Conservation (phyloP, 257 asterid species). For the Penstemon eatonii region DNA sequence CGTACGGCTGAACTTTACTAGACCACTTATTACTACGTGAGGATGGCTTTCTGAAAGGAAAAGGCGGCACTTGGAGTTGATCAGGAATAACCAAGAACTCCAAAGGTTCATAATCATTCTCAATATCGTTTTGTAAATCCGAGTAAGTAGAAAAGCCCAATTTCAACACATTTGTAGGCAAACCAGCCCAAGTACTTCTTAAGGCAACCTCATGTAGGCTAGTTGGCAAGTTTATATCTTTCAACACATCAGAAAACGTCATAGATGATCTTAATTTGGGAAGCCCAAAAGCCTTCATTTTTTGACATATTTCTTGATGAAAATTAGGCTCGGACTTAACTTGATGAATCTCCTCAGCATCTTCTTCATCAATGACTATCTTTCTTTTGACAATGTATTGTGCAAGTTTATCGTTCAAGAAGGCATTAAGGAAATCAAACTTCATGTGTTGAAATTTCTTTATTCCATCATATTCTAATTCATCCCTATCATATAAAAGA, state of each 20-base stretch:
- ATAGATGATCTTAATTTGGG: constrained; percentile 29
- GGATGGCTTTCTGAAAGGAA: constrained; percentile 50
- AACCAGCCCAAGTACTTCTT: constrained; percentile 44
- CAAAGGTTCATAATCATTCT: constrained; percentile 31
- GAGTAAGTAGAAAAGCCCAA: constrained; percentile 45
- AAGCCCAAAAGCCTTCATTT: constrained; percentile 38
- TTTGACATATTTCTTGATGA: constrained; percentile 45
- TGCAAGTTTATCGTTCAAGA: constrained; percentile 50
- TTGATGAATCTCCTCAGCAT: constrained; percentile 26
- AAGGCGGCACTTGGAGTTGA: constrained; percentile 40
- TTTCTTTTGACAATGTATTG: constrained; percentile 31
- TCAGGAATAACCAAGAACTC: constrained; percentile 49
- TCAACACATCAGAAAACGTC: constrained; percentile 32
- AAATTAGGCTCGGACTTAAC: constrained; percentile 21
- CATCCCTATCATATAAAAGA: constrained; percentile 41
- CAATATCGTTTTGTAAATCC: constrained; percentile 32
- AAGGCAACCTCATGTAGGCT: constrained; percentile 69
- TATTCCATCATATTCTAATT: constrained; percentile 33
- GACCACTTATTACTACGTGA: constrained; percentile 48
- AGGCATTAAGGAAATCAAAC: constrained; percentile 51
- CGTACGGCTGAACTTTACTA: constrained; percentile 40
- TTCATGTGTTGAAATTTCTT: constrained; percentile 40
- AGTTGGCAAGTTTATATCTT: constrained; percentile 55
- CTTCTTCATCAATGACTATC: constrained; percentile 20
- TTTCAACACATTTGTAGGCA: constrained; percentile 48